Evolutionary conservation across 1,139 yeast genomes (phyloP).

Genomic region (Nakaseomyces delphensis): DNA sequence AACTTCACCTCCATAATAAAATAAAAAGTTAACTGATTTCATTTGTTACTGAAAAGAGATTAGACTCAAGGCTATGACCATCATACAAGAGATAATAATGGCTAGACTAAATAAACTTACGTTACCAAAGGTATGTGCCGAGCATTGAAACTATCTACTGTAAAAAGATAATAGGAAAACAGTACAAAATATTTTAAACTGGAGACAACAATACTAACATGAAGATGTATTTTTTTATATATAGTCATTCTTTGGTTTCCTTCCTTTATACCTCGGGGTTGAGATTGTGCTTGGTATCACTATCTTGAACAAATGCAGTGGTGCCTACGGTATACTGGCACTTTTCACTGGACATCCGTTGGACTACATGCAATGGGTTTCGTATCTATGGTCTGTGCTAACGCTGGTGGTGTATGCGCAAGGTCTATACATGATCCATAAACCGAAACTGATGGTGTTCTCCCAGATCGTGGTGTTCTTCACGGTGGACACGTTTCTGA

Average conservation of each 20-base stretch:
- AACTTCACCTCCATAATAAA: too few relatives aligned
- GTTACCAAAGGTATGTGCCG: constrained; percentile 16
- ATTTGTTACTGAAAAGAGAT: too few relatives aligned
- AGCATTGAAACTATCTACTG: too few relatives aligned
- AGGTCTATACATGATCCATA: constrained; percentile 45
- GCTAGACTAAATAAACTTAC: constrained; percentile 2
- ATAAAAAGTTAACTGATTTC: too few relatives aligned
- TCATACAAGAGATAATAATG: neutral
- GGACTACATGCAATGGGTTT: constrained; percentile 73
- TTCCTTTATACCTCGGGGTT: constrained; percentile 82
- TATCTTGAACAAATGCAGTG: constrained; percentile 81
- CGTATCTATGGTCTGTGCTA: constrained; percentile 57
- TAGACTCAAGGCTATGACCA: too few relatives aligned
- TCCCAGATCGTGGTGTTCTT: constrained; percentile 60
- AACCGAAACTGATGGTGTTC: constrained; percentile 42
- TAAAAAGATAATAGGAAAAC: too few relatives aligned
- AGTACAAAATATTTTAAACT: too few relatives aligned
- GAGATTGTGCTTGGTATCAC: constrained; percentile 75
- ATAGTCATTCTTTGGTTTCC: constrained; percentile 26
- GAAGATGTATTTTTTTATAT: neutral
- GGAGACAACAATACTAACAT: too few relatives aligned
- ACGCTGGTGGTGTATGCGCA: constrained; percentile 59
- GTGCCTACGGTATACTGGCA: constrained; percentile 78
- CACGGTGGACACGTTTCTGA: constrained; percentile 56
- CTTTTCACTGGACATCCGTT: constrained; percentile 85